phyloP scores from a whole-genome alignment of 495 filamentous ascomycete genomes.

The Penicillium bovifimosum region DNA sequence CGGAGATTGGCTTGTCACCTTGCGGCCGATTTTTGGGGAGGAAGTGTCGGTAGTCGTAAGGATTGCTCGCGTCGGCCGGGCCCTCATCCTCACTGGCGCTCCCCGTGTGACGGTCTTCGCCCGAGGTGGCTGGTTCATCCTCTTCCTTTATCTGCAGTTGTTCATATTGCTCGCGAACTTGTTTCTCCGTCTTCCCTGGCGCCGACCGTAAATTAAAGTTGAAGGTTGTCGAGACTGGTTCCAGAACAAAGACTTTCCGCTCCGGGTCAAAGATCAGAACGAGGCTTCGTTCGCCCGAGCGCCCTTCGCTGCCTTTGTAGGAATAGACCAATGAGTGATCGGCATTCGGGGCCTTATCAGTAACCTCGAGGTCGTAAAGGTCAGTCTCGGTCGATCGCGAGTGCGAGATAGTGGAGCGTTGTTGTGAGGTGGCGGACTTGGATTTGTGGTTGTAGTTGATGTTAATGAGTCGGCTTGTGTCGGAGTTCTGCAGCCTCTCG shows the following conservation, averaged over 20 bases:
- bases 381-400: conserved; percentile 34
- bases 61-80: conserved; percentile 47
- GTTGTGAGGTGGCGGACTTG: conserved; percentile 38
- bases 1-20: conserved; percentile 32
- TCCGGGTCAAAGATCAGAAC: conserved; percentile 50
- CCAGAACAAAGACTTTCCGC: conserved; percentile 46
- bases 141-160: conserved; percentile 41
- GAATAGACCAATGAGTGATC: conserved; percentile 41
- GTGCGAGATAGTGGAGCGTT: conserved; percentile 37
- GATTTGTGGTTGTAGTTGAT: conserved; percentile 52
- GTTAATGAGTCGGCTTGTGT: conserved; percentile 31
- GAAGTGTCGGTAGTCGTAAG: conserved; percentile 57
- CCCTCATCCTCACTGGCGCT: conserved; percentile 39
- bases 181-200: conserved; percentile 41
- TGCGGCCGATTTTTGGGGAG: conserved; percentile 37
- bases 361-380: conserved; percentile 45
- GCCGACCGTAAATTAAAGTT: conserved; percentile 54
- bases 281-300: conserved; percentile 35
- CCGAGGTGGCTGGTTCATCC: conserved; percentile 31
- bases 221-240: conserved; percentile 45
- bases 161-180: conserved; percentile 41
- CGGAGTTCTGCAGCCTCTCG: conserved; percentile 27
- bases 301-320: conserved; percentile 48
- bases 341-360: conserved; percentile 42
- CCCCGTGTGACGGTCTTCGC: conserved; percentile 38